Evolutionary conservation across 78 protist species (phyloP).

Genomic region (Dictyostelium intermedium): DNA sequence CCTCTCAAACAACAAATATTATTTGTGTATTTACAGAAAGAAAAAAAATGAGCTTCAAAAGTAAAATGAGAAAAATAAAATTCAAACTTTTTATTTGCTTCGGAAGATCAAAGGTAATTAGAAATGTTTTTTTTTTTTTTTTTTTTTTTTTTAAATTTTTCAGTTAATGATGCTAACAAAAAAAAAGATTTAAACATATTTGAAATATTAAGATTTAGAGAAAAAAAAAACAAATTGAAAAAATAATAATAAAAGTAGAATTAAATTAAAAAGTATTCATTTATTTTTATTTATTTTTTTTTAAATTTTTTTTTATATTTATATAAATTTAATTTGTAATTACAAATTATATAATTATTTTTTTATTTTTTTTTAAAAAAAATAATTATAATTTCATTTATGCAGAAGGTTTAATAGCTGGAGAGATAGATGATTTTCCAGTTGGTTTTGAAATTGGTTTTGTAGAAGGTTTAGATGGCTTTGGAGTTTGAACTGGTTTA

Average conservation of each 20-base stretch:
- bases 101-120: background rate
- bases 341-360: too few species aligned
- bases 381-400: too few species aligned
- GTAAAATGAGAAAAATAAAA: background rate
- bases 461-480: background rate
- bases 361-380: too few species aligned
- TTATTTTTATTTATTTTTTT: background rate
- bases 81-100: background rate
- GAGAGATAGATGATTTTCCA: background rate
- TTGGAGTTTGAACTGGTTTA: background rate
- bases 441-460: background rate
- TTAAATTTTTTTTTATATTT: background rate
- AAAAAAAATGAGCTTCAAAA: constrained; percentile 1
- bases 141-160: background rate
- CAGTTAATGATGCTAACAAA: too few species aligned
- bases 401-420: background rate
- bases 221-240: background rate
- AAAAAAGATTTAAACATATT: background rate
- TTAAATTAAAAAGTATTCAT: background rate
- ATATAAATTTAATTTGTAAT: too few species aligned
- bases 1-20: background rate
- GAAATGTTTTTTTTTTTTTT: too few species aligned
- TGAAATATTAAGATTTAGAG: background rate
- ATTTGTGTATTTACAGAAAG: background rate
- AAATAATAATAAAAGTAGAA: background rate